These are phyloP conservation scores for Thelonectria olida DNA, from an alignment of 2,329 filamentous ascomycete species.

Conservation along the genomic window DNA sequence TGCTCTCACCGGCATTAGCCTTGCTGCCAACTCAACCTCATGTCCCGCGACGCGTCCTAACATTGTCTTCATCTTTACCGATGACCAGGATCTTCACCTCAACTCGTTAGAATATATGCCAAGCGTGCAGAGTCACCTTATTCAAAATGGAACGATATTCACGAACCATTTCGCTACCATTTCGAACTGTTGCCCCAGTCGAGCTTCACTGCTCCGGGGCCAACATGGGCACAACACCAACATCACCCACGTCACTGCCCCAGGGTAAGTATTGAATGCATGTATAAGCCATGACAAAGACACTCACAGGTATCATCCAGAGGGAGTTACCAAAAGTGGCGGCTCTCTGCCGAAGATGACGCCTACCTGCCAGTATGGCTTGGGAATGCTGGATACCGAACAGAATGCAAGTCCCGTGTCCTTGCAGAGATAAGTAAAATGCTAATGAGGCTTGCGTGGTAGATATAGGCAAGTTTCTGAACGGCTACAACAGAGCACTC, in stretches of 20 bases:
- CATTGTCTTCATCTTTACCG: slow-evolving; percentile 20
- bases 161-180: slow-evolving; percentile 15
- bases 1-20: background rate
- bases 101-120: slow-evolving; percentile 16
- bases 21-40: background rate
- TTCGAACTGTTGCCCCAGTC: slow-evolving; percentile 15
- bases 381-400: slow-evolving; percentile 12
- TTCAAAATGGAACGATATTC: slow-evolving; percentile 5
- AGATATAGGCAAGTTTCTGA: slow-evolving; percentile 16
- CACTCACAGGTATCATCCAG: background rate
- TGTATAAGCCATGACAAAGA: background rate
- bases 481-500: slow-evolving; percentile 9
- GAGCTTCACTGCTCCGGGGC: slow-evolving; percentile 3
- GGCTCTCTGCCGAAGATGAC: background rate
- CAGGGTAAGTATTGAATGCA: background rate
- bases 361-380: slow-evolving; percentile 10
- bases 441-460: background rate
- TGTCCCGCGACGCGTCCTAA: slow-evolving; percentile 4
- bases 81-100: slow-evolving; percentile 18
- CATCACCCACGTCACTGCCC: slow-evolving; percentile 9
- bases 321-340: slow-evolving; percentile 13
- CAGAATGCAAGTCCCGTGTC: background rate
- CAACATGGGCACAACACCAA: slow-evolving; percentile 17
- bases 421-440: background rate
- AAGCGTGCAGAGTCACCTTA: slow-evolving; percentile 3